Percentiles rank a stretch among this genome's conserved stretches.
Evolutionary conservation across 73 alveolate species (phyloP).

Genomic region (Paramecium octaurelia): DNA sequence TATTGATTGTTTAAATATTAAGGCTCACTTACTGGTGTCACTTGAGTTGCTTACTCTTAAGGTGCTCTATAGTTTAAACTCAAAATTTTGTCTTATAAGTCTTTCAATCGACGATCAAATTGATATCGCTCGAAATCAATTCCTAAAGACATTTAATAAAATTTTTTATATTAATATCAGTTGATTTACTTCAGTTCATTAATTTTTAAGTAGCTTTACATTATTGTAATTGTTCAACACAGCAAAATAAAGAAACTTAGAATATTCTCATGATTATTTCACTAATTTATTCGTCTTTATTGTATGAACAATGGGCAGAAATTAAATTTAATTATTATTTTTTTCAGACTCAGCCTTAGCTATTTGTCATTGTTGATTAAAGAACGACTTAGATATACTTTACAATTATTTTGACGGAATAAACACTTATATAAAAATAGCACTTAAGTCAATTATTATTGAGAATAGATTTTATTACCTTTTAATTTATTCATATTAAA

Average conservation of each 20-base stretch:
- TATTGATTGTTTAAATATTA: neutral
- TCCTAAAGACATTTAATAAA: neutral
- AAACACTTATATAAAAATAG: too few relatives aligned
- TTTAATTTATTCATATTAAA: too few relatives aligned
- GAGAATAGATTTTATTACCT: too few relatives aligned
- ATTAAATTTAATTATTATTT: too few relatives aligned
- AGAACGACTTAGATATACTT: too few relatives aligned
- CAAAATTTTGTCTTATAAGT: neutral
- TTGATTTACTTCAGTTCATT: neutral
- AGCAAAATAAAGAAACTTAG: neutral
- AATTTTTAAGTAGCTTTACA: neutral
- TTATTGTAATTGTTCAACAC: neutral
- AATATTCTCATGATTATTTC: neutral
- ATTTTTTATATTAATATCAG: neutral
- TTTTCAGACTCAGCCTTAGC: too few relatives aligned
- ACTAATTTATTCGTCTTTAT: too few relatives aligned
- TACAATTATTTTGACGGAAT: too few relatives aligned
- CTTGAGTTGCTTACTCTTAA: neutral
- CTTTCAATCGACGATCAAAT: neutral
- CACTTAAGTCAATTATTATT: too few relatives aligned
- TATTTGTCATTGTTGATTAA: too few relatives aligned
- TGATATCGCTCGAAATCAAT: conserved; percentile 18
- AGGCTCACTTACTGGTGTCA: neutral
- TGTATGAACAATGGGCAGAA: too few relatives aligned
- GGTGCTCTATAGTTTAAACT: neutral